A percentile compares a stretch with the other conserved stretches of the same genome.
These are phyloP conservation scores for Testicularia cyperi DNA, from an alignment of 1,284 basidiomycete genomes.

Conservation along the genomic window DNA sequence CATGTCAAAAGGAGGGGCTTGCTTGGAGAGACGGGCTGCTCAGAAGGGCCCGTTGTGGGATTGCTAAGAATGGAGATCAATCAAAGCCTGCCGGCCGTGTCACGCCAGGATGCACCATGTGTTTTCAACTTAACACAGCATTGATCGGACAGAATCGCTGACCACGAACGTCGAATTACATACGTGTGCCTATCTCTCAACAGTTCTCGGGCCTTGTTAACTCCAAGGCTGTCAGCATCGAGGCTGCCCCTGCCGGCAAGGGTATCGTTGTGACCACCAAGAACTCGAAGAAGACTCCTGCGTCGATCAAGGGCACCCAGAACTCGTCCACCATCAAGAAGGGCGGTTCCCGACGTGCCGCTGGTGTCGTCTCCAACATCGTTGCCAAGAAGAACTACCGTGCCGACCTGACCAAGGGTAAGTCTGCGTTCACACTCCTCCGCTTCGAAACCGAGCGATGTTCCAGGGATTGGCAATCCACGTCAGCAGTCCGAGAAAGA, in stretches of 20 bases:
- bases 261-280: constrained; percentile 53
- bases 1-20: no score
- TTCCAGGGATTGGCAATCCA: background rate
- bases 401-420: constrained; percentile 55
- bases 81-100: no score
- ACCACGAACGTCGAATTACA: no score
- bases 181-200: no score
- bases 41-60: no score
- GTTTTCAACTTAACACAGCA: no score
- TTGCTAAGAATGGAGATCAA: no score
- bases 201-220: constrained; percentile 56
- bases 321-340: constrained; percentile 37
- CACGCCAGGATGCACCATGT: no score
- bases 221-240: constrained; percentile 55
- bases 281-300: constrained; percentile 50
- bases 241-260: constrained; percentile 37
- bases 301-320: constrained; percentile 37
- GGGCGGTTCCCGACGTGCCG: constrained; percentile 48
- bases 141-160: no score
- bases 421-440: constrained; percentile 21
- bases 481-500: background rate
- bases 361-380: constrained; percentile 53
- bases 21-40: no score
- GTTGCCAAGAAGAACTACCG: constrained; percentile 58
- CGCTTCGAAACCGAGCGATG: background rate